Evolutionary conservation across 768 basidiomycete genomes (phyloP), one percentile per base, ranked within the genome.

Genomic region (Dacryopinax primogenitus): DNA sequence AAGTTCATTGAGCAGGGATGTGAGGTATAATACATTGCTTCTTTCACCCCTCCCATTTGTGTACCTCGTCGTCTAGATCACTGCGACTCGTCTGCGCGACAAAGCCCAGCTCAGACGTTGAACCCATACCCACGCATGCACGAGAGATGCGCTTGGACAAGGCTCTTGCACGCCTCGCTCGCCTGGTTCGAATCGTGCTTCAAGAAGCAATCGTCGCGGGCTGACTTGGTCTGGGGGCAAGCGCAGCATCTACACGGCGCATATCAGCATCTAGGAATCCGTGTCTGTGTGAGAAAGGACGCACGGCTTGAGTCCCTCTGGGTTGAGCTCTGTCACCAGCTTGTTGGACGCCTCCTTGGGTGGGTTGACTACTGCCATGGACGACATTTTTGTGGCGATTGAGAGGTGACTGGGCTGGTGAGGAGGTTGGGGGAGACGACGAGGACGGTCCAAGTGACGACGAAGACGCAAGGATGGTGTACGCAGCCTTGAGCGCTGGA

Each of bases 121-220:
- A 98, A 98, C 12, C 95, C 95, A 62, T 91, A 82, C 18, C 81
- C 77, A 39, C 86, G 81, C 96, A 99, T 99, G 78, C 96, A 99
- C 13, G 86, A 83, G 62, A 92, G 78, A 70, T 98, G 95, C 66
- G 79, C 82, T 71, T 84, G 81, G 2, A 99, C 82, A 51, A 92
- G 77, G 62, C 88, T 83, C 71, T 80, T 84, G 78, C 96, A 99
- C 73, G 87, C 86, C 66, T 86, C 86, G 65, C 83, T 80, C 4
- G 88, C 87, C 66, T 83, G 82, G 23, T 80, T 75, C 2, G 80
- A 72, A 67, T 86, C 86, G 70, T 81, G 83, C 65, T 84, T 82
- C 67, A 98, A 78, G 80, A 96, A 98, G 76, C 96, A 99, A 68
- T 93, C 86, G 75, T 99, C 96, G 12, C 96, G 83, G n/a, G 81